Evolutionary conservation across 345 rosid species (phyloP), one percentile per base, ranked within the genome.

Genomic region (Citrus glauca): DNA sequence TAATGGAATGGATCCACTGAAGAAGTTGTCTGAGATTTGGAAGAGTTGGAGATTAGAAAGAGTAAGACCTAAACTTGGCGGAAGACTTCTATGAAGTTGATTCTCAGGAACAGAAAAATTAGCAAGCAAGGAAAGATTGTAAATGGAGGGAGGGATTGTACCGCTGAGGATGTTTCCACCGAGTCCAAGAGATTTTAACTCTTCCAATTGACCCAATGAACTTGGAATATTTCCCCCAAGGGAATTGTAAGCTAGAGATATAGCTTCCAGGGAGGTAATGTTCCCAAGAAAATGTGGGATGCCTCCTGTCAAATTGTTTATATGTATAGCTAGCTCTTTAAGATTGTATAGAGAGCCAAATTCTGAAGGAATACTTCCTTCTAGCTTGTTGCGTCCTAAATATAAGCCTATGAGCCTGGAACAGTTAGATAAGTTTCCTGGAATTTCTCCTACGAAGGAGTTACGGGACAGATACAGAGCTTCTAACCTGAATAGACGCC

Each of bases 151-250:
- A 62, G 82, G 81, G 59, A 84, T 17, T 11, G 17, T 45, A 63
- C 87, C 87, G 0, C 42, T 8, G 2, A 84, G 37, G 11, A 19
- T 59, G 33, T 79, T 76, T 9, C 1, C 4, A 2, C 64, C 73
- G 9, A 84, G 35, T 19, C 40, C 55, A 62, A 84, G 35, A 2
- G 5, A 2, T 2, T 2, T n/a, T 22, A 84, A 71, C 17, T 30
- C 69, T 24, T 13, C 68, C 56, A 79, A 25, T 40, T 66, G 69
- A 10, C 76, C 77, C 1, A 84, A 5, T 9, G 50, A 38, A 0
- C 35, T 56, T 27, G 84, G 84, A 68, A 84, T 76, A n/a, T 22
- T 71, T 22, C 84, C 87, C 27, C 20, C 59, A 0, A 69, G 48
- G 48, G 73, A 7, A 48, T 69, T 69, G 4, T 45, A 3, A 24